Base-by-base conservation (phyloP, 257 asterid species). In the Forsythia suspensa region DNA sequence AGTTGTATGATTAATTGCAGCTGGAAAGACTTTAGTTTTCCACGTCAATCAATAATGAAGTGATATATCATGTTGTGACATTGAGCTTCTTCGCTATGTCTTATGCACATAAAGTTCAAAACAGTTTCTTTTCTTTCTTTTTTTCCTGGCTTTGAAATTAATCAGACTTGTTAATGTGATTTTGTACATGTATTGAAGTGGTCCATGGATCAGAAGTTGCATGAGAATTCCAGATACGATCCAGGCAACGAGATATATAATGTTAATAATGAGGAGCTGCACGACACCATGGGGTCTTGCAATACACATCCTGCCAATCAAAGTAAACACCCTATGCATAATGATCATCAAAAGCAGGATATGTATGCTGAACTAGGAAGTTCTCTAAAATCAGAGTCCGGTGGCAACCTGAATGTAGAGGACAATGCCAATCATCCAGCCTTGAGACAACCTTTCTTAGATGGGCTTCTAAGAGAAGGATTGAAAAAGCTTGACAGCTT, bases 401-500 rank as follows among this genome's bases (percentile, higher is more conserved):
- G 83, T 51, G 83, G 86, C 78, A 84, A 79, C 79, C 87, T 77
- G 52, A 80, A 74, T 72, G 73, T 81, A 68, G 92, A 86, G 46
- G 89, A 84, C 63, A 89, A 87, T 80, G 63, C 85, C 36, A 91
- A 77, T 83, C 73, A 89, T 84, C 83, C 91, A 81, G 36, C 89
- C 65, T 52, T 88, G 75, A 90, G 80, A 77, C 94, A 88, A 82
- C 93, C 98, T 83, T 68, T 85, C 61, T 84, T 93, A 83, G 90
- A 88, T 81, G 96, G 95, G 18, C 80, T 94, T 75, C 68, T 80
- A 78, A 92, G 85, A 74, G 90, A 84, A 79, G 91, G 96, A 80
- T 86, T 95, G 85, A 88, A 83, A 88, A 95, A 95, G 89, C 92
- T 95, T 11, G 99, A 95, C 83, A 95, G 99, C 89, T 95, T 95